Evolutionary conservation across 495 filamentous ascomycete species (phyloP), one percentile per base, ranked within the genome.

Genomic region (Echria macrotheca): DNA sequence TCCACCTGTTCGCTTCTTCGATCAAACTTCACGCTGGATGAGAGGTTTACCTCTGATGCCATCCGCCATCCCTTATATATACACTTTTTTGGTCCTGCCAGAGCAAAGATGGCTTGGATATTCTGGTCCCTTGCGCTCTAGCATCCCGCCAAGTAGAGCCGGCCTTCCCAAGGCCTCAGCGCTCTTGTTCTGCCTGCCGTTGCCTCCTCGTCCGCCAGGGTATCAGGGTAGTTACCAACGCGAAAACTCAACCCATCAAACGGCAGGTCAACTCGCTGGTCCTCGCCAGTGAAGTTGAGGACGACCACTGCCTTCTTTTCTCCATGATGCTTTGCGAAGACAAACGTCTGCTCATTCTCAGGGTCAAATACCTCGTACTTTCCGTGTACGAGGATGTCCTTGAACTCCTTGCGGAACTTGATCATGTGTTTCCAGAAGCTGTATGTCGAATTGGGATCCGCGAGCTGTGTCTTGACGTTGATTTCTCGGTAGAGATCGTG

Each of bases 401-500:
- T 57, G 35, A 75, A 51, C 19, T 54, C 35, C 50, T 69, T 71
- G 4, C 77, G 66, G n/a, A 76, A 38, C 18, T 24, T 45, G 8
- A 77, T 57, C 55, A 76, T 54, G 41, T 53, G 36, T 14, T 65
- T 65, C 67, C 75, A 81, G 63, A 76, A 79, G 4, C 51, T 52
- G 29, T 71, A 64, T 5, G 74, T 62, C 10, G 67, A 72, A 4
- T 54, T 53, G 1, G 57, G 36, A 28, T 75, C 69, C 0, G 52
- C 44, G 0, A 53, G 49, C 58, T 84, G 78, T 6, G 59, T 56
- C 32, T 65, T 66, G 7, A 72, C 76, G 44, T 84, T 83, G 43
- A 81, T 55, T 56, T 66, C 62, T 3, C 51, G 51, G 44, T 80
- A 81, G 15, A 69, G 61, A 37, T 81, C 78, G 52, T 81, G 69